Evolutionary conservation across 345 rosid genomes (phyloP).

Genomic region (Erucastrum elatum): DNA sequence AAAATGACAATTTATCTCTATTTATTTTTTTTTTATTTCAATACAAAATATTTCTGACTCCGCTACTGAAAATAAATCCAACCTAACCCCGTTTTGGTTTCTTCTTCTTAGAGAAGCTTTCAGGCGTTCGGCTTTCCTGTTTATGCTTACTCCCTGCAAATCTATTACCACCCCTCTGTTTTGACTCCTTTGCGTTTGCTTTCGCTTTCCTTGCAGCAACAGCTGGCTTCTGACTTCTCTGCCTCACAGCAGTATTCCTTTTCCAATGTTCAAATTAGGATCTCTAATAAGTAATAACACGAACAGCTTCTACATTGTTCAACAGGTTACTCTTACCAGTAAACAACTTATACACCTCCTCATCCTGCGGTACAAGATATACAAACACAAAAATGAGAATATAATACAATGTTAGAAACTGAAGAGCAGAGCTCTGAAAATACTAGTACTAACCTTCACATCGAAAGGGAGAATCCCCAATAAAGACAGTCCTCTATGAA

Average conservation of each 20-base stretch:
- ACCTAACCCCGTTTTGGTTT: slow-evolving; percentile 57
- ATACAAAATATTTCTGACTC: too few relatives aligned
- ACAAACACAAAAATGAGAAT: neutral
- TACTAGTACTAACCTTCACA: slow-evolving; percentile 61
- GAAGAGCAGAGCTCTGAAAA: too few relatives aligned
- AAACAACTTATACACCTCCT: slow-evolving; percentile 85
- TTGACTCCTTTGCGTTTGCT: slow-evolving; percentile 50
- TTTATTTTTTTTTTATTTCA: too few relatives aligned
- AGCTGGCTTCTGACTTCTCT: too few relatives aligned
- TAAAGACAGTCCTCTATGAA: slow-evolving; percentile 72
- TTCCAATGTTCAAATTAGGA: slow-evolving; percentile 77
- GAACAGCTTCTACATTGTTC: slow-evolving; percentile 80
- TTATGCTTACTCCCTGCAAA: too few relatives aligned
- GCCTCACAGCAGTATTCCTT: too few relatives aligned
- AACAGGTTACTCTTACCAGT: slow-evolving; percentile 55
- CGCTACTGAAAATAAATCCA: too few relatives aligned
- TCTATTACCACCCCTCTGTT: slow-evolving; percentile 45
- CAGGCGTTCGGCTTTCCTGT: too few relatives aligned
- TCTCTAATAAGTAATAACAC: slow-evolving; percentile 86
- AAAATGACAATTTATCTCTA: too few relatives aligned
- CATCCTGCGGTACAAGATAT: slow-evolving; percentile 54
- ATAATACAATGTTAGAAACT: neutral
- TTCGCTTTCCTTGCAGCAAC: slow-evolving; percentile 82
- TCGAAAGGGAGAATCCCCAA: slow-evolving; percentile 94
- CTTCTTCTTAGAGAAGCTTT: slow-evolving; percentile 53